Percentiles rank a stretch among this genome's conserved stretches.
Evolutionary conservation across 179 eudicot genomes (phyloP).

Genomic region (Camellia oleifera): DNA sequence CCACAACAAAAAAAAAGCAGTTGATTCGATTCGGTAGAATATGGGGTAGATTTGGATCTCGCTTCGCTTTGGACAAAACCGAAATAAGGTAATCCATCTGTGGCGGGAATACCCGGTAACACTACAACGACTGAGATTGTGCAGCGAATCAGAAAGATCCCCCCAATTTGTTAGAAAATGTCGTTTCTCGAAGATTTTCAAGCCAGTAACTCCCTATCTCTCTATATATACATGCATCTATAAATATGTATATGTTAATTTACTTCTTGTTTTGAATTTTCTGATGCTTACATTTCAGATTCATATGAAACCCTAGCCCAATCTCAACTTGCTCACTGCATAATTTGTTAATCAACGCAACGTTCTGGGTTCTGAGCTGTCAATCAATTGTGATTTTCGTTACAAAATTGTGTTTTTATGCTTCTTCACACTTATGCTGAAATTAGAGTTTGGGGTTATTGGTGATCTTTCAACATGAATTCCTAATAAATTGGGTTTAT

Average conservation of each 20-base stretch:
- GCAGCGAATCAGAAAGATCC: background rate
- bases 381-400: background rate
- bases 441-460: background rate
- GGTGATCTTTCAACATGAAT: background rate
- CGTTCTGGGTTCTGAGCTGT: background rate
- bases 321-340: background rate
- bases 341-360: background rate
- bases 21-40: too few species aligned
- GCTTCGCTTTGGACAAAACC: too few species aligned
- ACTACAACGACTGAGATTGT: background rate
- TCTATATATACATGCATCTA: background rate
- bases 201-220: conserved; percentile 19
- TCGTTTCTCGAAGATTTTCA: conserved; percentile 28
- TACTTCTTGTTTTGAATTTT: background rate
- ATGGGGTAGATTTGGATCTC: too few species aligned
- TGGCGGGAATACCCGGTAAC: background rate
- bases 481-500: background rate
- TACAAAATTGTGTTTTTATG: background rate
- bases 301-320: background rate
- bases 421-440: background rate
- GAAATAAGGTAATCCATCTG: too few species aligned
- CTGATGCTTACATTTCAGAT: background rate
- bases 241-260: background rate
- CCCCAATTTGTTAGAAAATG: conserved; percentile 9
- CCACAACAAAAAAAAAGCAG: too few species aligned